phyloP scores from a whole-genome alignment of 176 grass and related monocot species.

The Aegilops longissima region DNA sequence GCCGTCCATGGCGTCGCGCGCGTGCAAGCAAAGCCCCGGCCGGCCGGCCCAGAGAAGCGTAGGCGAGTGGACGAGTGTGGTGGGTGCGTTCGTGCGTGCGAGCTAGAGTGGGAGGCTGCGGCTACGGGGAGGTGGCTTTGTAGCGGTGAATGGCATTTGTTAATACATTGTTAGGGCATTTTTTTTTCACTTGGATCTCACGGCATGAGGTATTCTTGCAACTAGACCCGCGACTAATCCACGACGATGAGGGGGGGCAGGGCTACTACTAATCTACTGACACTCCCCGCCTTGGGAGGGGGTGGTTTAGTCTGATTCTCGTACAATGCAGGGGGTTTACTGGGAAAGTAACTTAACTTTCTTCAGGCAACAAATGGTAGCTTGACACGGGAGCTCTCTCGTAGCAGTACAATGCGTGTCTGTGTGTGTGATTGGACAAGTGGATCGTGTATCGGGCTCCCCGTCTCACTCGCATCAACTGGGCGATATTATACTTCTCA shows the following conservation, averaged over 20 bases:
- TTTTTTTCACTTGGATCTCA: neutral
- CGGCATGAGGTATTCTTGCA: neutral
- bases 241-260: neutral
- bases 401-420: neutral
- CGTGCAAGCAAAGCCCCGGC: neutral
- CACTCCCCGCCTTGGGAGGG: no score
- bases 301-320: neutral
- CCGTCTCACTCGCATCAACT: neutral
- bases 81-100: neutral
- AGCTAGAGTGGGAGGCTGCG: neutral
- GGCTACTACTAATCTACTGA: neutral
- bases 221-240: neutral
- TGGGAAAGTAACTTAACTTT: no score
- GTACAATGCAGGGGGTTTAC: neutral
- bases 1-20: conserved; percentile 29
- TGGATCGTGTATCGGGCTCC: neutral
- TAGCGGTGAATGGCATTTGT: neutral
- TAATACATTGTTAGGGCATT: neutral
- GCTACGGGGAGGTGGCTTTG: neutral
- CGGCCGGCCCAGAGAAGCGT: neutral
- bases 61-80: neutral
- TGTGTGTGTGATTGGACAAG: neutral
- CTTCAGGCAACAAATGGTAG: no score
- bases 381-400: neutral
- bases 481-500: no score